phyloP scores from a whole-genome alignment of 1,139 yeast species.

The Hyphopichia fennica region DNA sequence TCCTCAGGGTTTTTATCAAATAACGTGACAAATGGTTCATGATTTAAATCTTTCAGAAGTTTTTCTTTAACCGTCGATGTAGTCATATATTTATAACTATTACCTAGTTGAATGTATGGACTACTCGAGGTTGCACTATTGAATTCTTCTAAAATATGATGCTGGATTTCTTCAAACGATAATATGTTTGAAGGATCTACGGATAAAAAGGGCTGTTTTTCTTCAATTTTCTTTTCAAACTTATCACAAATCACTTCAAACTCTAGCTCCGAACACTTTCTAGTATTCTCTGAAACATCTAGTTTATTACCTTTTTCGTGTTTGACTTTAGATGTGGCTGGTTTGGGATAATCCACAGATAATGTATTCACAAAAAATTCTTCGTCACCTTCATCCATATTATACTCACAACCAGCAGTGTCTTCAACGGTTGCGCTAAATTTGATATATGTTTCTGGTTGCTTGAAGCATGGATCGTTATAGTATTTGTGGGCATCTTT shows the following conservation, averaged over 20 bases:
- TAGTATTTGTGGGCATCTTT: slow-evolving; percentile 73
- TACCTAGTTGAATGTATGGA: slow-evolving; percentile 29
- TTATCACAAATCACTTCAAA: slow-evolving; percentile 78
- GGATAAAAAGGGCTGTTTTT: slow-evolving; percentile 82
- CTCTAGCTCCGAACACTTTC: slow-evolving; percentile 69
- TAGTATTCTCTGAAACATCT: slow-evolving; percentile 13
- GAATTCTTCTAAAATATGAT: slow-evolving; percentile 42
- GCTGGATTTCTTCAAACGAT: slow-evolving; percentile 65
- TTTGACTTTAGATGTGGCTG: slow-evolving; percentile 3
- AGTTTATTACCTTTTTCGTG: slow-evolving; percentile 11
- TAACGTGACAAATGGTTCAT: slow-evolving; percentile 41
- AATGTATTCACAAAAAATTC: slow-evolving; percentile 50
- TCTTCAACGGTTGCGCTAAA: slow-evolving; percentile 96
- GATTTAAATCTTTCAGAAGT: slow-evolving; percentile 40
- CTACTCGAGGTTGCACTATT: slow-evolving; percentile 27
- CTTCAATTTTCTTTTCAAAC: slow-evolving; percentile 71
- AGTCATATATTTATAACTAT: slow-evolving; percentile 35
- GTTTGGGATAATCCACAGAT: slow-evolving; percentile 35
- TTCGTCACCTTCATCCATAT: slow-evolving; percentile 89
- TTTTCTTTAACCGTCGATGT: slow-evolving; percentile 40
- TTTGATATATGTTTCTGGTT: slow-evolving; percentile 80
- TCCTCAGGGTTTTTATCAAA: slow-evolving; percentile 50
- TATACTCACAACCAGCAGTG: slow-evolving; percentile 80
- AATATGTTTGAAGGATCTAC: slow-evolving; percentile 82
- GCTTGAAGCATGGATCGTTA: slow-evolving; percentile 56